Base-by-base conservation (phyloP, 176 grass and related monocot species). In the Aechmea fasciata region DNA sequence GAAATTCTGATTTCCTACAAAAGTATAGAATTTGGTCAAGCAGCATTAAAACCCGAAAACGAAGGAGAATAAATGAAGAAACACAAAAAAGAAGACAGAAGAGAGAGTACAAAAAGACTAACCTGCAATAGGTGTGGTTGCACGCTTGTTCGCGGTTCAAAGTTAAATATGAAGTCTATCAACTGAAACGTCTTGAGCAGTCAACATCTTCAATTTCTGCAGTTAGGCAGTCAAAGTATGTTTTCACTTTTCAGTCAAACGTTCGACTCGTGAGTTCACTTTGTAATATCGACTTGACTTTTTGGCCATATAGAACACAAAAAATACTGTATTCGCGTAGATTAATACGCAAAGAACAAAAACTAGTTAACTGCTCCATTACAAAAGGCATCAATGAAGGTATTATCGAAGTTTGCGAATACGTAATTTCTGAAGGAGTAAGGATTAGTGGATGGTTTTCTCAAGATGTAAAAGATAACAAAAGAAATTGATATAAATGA, bases 191-290 rank as follows among this genome's bases (percentile, higher is more conserved):
- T 75, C 74, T 33, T 73, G 48, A 13, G 79, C 69, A 75, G 71
- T 83, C 52, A 96, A 81, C 51, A 84, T 57, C 83, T 91, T 96
- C 75, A 96, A 12, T 67, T 96, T 96, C 92, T 96, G 85, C 80
- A 84, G 28, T 76, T 14, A 73, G 10, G 55, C 11, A 48, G 48
- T 64, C 7, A 33, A 64, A 25, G 11, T 25, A 49, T 25, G 51
- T 7, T 13, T 48, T 25, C 50, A 73, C 29, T 7, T 13, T 48
- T 25, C 50, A 73, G 57, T 11, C 57, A 50, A 13, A 26, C 15
- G 13, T 62, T 48, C 59, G 12, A 12, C 10, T 24, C 9, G 19
- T 7, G 50, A 25, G 12, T 26, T 24, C 19, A 3, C 5, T 52
- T 12, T 26, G 11, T 10, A 13, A 19, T 23, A 69, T 5, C 1